Evolutionary conservation across 164 flowering plant genomes (phyloP), one percentile per base, ranked within the genome.

Genomic region (Magnolia changhungtana): DNA sequence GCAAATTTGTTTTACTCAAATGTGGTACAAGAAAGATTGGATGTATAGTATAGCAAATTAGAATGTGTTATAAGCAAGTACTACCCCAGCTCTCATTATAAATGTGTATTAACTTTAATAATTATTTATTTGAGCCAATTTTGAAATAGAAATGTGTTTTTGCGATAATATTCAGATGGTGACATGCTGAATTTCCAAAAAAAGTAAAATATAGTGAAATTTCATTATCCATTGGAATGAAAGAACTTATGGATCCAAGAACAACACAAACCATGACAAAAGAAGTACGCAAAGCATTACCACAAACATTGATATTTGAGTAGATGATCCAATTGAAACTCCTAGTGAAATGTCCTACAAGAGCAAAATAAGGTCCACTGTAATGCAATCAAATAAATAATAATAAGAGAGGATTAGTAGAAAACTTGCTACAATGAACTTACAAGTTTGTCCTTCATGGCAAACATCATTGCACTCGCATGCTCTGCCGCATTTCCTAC

Each of bases 401-500:
- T 67, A 16, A 11, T 74, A 72, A 55, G 76, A 68, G 50, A 71
- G 23, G 71, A 63, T 37, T 21, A 78, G 24, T 8, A 49, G 16
- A 19, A 65, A 18, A 45, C 59, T 7, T 29, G 31, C 24, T 20
- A 61, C 52, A 27, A 63, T 71, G 67, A 64, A 85, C 89, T 82
- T 55, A 90, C 94, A 81, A 90, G 92, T 75, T 90, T 90, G 81
- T 90, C 86, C 78, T 89, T 90, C 84, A 88, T 80, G 9, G 94
- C 94, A 85, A 90, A 90, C 92, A 90, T 89, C 75, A 90, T 85
- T 70, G 92, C 92, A 81, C 94, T 89, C 3, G 94, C 94, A 83
- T 90, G 94, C 80, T 90, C 94, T 64, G 94, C 90, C 55, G 92
- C 94, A 80, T 90, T 90, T 63, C 94, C 94, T 16, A 90, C 92